Evolutionary conservation across 1,284 basidiomycete species (phyloP).

Genomic region (Cutaneotrichosporon arboriforme): DNA sequence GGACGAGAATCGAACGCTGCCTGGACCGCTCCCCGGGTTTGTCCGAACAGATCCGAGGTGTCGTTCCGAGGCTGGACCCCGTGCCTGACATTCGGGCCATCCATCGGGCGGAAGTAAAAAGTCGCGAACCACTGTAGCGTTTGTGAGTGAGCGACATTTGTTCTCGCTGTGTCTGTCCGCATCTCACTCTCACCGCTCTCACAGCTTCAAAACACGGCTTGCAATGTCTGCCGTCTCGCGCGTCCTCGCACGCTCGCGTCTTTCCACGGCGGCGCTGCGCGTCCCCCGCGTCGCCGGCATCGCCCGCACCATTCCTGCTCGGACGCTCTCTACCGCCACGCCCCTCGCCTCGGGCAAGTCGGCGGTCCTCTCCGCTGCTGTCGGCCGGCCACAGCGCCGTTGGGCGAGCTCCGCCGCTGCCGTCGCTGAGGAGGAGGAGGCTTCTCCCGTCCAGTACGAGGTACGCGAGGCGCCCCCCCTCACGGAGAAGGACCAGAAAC

Average conservation of each 20-base stretch:
- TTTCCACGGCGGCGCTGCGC: constrained; percentile 2
- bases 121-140: not conserved
- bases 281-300: constrained; percentile 8
- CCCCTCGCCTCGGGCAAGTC: not conserved
- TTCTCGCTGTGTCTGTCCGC: not conserved
- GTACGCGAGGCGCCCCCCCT: constrained; percentile 40
- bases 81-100: not conserved
- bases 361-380: not conserved
- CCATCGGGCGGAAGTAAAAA: constrained; percentile 6
- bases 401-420: constrained; percentile 14
- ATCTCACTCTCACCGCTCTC: not conserved
- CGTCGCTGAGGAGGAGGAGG: constrained; percentile 22
- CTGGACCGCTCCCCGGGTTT: too few species aligned
- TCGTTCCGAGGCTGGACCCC: not conserved
- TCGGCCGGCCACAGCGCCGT: not conserved
- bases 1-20: not conserved
- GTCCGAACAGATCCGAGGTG: not conserved
- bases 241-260: constrained; percentile 10
- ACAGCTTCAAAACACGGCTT: constrained; percentile 14
- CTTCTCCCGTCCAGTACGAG: constrained; percentile 31
- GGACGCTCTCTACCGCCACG: not conserved
- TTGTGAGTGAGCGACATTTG: not conserved
- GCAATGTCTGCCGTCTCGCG: constrained; percentile 18
- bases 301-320: not conserved
- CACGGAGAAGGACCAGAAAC: constrained; percentile 32